Percentiles rank a stretch among this genome's conserved stretches.
These are phyloP conservation scores for Ziziphus jujuba DNA, from an alignment of 306 rosid species.

Conservation along the genomic window DNA sequence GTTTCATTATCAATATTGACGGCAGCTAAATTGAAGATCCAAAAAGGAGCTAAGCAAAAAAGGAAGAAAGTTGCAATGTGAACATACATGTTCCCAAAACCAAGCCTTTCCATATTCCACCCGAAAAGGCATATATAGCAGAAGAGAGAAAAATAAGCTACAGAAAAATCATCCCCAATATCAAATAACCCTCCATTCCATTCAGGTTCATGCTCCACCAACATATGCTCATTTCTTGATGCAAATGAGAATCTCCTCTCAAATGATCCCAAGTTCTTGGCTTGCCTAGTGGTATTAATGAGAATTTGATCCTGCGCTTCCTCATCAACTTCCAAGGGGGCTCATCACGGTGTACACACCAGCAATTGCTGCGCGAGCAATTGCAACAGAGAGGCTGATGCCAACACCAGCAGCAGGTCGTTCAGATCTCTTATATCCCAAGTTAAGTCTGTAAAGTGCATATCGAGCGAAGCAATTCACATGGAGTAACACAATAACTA, in stretches of 20 bases:
- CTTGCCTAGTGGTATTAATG: neutral
- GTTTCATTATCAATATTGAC: slow-evolving; percentile 35
- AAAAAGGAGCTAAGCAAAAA: slow-evolving; percentile 54
- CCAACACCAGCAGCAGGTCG: slow-evolving; percentile 50
- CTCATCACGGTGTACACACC: slow-evolving; percentile 43
- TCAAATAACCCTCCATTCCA: slow-evolving; percentile 58
- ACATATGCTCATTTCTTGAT: slow-evolving; percentile 32
- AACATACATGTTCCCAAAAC: slow-evolving; percentile 54
- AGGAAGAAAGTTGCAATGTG: slow-evolving; percentile 46
- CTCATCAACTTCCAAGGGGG: slow-evolving; percentile 50
- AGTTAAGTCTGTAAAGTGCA: slow-evolving; percentile 62
- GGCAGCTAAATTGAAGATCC: slow-evolving; percentile 50
- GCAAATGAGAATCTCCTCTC: slow-evolving; percentile 34
- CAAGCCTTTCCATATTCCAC: slow-evolving; percentile 54
- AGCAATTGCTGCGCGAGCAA: slow-evolving; percentile 48
- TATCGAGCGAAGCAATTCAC: slow-evolving; percentile 60
- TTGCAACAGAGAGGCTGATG: slow-evolving; percentile 47
- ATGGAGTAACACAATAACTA: slow-evolving; percentile 52
- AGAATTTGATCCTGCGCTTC: slow-evolving; percentile 32
- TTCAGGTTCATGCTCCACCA: slow-evolving; percentile 38
- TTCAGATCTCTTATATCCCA: slow-evolving; percentile 40
- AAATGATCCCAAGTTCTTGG: slow-evolving; percentile 1
- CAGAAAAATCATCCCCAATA: slow-evolving; percentile 36
- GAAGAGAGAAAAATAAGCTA: slow-evolving; percentile 33
- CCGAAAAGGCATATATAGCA: slow-evolving; percentile 51